These are phyloP conservation scores for Ophiocordyceps sinensis DNA, from an alignment of 2,329 filamentous ascomycete genomes.

Conservation along the genomic window DNA sequence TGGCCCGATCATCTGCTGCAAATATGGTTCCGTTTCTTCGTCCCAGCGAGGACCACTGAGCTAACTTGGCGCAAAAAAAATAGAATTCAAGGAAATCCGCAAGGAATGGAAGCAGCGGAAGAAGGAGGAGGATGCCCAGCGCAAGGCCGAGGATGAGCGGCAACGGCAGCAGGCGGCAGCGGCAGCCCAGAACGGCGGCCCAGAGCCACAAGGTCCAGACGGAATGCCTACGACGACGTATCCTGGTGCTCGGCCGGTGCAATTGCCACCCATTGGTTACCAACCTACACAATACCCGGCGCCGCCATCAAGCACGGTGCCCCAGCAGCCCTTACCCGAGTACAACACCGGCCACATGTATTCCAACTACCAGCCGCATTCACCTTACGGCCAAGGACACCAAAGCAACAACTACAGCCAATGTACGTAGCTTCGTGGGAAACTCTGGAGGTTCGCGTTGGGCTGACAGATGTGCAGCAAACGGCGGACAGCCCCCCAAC, in stretches of 20 bases:
- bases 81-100: conserved; percentile 97
- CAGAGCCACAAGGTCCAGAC: conserved; percentile 28
- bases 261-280: conserved; percentile 65
- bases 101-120: conserved; percentile 99
- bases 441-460: not conserved
- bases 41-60: conserved; percentile 2
- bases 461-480: conserved; percentile 1
- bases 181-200: conserved; percentile 36
- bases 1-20: too few species aligned
- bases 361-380: conserved; percentile 41
- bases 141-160: conserved; percentile 85
- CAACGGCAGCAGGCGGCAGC: conserved; percentile 37
- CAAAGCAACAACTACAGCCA: conserved; percentile 49
- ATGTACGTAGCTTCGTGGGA: conserved; percentile 25
- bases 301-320: conserved; percentile 38
- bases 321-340: conserved; percentile 37
- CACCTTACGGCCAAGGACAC: conserved; percentile 41
- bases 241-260: conserved; percentile 41
- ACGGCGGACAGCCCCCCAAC: conserved; percentile 6
- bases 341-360: conserved; percentile 42
- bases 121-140: conserved; percentile 89
- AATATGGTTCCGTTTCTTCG: not conserved
- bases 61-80: conserved; percentile 8
- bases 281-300: conserved; percentile 52
- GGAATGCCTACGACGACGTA: conserved; percentile 36